Evolutionary conservation across 352 stramenopile genomes (phyloP), one percentile per base, ranked within the genome.

Genomic region (Blastocystis sp.): DNA sequence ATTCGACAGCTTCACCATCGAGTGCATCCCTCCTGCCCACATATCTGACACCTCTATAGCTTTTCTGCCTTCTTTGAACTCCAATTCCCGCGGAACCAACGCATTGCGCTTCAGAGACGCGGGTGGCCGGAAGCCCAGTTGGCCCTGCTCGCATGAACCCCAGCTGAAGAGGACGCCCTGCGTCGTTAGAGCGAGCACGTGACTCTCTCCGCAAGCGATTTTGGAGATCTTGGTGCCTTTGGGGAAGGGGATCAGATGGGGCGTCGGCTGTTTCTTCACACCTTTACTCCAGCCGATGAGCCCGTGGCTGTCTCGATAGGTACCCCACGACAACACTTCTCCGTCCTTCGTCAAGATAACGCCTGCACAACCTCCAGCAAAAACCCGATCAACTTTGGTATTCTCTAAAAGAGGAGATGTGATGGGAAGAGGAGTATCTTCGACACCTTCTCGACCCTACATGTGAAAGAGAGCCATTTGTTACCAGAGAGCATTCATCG

Each of bases 11-110:
- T 63, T 30, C 37, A 81, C 70, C 70, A 81, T 7, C 24, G 41
- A 65, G 43, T 81, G 70, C 70, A 81, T 81, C 47, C 70, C 70
- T 24, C 70, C 70, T 20, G 70, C 70, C 70, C 70, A 81, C 54
- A 81, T 63, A 18, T 8, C 50, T 30, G 45, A 47, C 47, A 66
- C 70, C 26, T 20, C n/a, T 0, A 64, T n/a, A 5, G n/a, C 24
- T 18, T 66, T 37, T 13, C 70, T 24, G 41, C 70, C 70, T 39
- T 81, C 70, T 20, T 53, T 45, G 70, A 81, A 81, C 34, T 26
- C 26, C 41, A 81, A 37, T 9, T 41, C 47, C 16, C 56, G 70
- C 47, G 43, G 47, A 24, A 37, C 26, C n/a, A 81, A 53, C 47
- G 70, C 70, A 39, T 47, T 41, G 24, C 39, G 45, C 54, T 81